Percentiles rank a stretch among this genome's conserved stretches.
These are phyloP conservation scores for Retiboletus flavoniger DNA, from an alignment of 1,284 basidiomycete genomes.

Conservation along the genomic window DNA sequence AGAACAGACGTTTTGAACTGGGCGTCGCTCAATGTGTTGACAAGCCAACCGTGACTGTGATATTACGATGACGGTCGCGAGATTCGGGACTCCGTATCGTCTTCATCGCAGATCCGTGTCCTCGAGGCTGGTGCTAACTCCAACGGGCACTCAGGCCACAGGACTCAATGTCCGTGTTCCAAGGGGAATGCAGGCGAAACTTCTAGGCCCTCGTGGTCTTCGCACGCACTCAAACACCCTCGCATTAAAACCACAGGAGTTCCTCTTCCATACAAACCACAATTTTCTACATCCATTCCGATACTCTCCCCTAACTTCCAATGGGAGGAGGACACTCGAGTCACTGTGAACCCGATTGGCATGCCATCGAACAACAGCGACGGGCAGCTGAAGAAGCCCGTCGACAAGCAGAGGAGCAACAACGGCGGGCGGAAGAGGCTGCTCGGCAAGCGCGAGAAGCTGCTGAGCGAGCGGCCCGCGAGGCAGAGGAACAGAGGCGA, in stretches of 20 bases:
- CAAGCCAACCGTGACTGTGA: no score
- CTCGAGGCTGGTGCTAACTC: not conserved
- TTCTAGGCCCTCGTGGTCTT: not conserved
- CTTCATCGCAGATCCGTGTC: not conserved
- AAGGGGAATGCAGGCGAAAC: not conserved
- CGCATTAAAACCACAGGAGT: not conserved
- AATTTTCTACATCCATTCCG: not conserved
- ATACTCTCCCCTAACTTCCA: not conserved
- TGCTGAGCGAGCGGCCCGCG: conserved; percentile 23
- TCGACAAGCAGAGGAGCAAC: conserved; percentile 24
- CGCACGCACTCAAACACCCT: not conserved
- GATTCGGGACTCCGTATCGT: not conserved
- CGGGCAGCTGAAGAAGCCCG: conserved; percentile 26
- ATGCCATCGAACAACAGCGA: conserved; percentile 26
- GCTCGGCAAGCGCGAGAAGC: conserved; percentile 25
- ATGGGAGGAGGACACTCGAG: conserved; percentile 33
- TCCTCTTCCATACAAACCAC: not conserved
- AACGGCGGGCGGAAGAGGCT: conserved; percentile 21
- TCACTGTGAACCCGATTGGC: conserved; percentile 30
- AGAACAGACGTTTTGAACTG: no score
- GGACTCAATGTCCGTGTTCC: not conserved
- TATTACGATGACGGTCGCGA: no score
- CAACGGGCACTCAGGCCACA: not conserved
- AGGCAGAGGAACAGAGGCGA: conserved; percentile 22
- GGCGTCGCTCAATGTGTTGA: no score